Percentiles rank a stretch among this genome's conserved stretches.
These are phyloP conservation scores for Torulaspora globosa DNA, from an alignment of 1,139 yeast species.

Conservation along the genomic window DNA sequence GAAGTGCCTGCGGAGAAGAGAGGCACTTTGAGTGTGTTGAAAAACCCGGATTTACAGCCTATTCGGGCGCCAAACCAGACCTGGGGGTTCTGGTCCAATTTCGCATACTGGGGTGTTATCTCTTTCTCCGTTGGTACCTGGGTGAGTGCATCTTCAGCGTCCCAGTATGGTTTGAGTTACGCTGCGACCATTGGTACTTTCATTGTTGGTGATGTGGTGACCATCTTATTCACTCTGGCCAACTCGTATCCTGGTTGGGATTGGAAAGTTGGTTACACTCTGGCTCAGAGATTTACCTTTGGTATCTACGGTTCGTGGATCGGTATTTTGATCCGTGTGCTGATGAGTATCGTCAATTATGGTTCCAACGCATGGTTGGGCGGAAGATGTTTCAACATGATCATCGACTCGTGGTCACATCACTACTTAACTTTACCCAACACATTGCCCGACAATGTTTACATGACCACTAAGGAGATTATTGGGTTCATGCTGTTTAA, in stretches of 20 bases:
- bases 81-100: constrained; percentile 43
- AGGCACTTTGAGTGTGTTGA: constrained; percentile 35
- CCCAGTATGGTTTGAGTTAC: constrained; percentile 41
- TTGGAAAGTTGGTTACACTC: constrained; percentile 47
- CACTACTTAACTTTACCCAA: constrained; percentile 37
- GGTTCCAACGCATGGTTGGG: constrained; percentile 45
- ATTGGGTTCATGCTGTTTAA: constrained; percentile 46
- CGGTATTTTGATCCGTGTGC: constrained; percentile 42
- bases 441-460: constrained; percentile 38
- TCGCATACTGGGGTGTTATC: constrained; percentile 43
- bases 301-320: constrained; percentile 45
- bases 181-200: constrained; percentile 42
- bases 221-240: constrained; percentile 40
- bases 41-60: constrained; percentile 41
- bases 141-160: constrained; percentile 42
- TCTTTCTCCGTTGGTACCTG: constrained; percentile 42
- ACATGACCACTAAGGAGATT: constrained; percentile 41
- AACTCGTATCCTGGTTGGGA: constrained; percentile 45
- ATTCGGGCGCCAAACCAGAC: constrained; percentile 37
- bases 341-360: constrained; percentile 43
- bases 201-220: constrained; percentile 43
- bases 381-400: constrained; percentile 39
- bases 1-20: constrained; percentile 38
- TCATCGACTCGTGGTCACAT: constrained; percentile 39
- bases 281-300: constrained; percentile 45